phyloP scores from a whole-genome alignment of 768 basidiomycete genomes.

The Mycena haematopus region DNA sequence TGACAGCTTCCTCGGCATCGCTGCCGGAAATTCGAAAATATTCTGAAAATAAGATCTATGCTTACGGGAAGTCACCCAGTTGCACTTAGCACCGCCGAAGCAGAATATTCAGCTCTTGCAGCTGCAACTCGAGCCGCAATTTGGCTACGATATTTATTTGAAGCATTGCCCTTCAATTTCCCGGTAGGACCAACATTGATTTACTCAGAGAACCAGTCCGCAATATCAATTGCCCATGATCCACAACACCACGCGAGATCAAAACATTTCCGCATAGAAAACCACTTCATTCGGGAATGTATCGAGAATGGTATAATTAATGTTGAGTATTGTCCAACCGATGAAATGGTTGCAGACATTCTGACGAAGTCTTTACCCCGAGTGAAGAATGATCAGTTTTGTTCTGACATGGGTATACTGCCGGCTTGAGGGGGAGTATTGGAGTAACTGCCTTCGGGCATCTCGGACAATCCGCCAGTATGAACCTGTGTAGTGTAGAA shows the following conservation, averaged over 20 bases:
- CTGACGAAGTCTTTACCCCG: constrained; percentile 3
- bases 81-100: constrained; percentile 13
- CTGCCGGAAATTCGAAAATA: no score
- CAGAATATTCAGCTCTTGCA: constrained; percentile 9
- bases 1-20: no score
- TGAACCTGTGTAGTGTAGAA: no score
- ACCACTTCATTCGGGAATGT: no score
- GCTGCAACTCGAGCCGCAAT: constrained; percentile 11
- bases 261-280: neutral
- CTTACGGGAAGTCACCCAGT: no score
- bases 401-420: neutral
- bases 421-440: no score
- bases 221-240: no score
- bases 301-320: neutral
- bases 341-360: constrained; percentile 5
- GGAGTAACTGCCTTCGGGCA: no score
- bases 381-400: constrained; percentile 4
- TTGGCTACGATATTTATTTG: constrained; percentile 18
- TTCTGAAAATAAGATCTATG: no score
- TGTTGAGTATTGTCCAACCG: constrained; percentile 6
- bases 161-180: constrained; percentile 6
- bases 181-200: neutral
- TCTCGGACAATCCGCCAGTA: no score
- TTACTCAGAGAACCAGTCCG: constrained; percentile 18
- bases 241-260: no score